Evolutionary conservation across 345 rosid species (phyloP).

Genomic region (Nephelium lappaceum): DNA sequence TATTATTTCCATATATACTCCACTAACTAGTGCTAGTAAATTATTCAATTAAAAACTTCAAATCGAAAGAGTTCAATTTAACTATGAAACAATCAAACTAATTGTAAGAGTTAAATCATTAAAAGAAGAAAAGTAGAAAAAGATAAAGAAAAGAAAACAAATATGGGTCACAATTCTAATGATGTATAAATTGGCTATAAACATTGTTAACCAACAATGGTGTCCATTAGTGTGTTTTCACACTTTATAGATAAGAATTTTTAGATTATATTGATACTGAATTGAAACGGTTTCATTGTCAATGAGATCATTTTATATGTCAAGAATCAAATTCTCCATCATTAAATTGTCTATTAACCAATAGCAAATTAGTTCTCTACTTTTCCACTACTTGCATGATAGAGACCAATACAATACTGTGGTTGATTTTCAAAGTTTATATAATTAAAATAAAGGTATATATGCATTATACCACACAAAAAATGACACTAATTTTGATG

Average conservation of each 20-base stretch:
- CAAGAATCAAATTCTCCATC: conserved; percentile 3
- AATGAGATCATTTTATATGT: not conserved
- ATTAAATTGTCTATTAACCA: not conserved
- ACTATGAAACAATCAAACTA: not conserved
- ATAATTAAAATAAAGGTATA: not conserved
- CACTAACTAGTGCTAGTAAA: not conserved
- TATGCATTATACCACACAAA: not conserved
- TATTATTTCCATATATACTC: not conserved
- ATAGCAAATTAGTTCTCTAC: not conserved
- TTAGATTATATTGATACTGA: not conserved
- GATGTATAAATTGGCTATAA: not conserved
- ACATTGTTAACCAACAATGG: not conserved
- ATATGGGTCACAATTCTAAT: not conserved
- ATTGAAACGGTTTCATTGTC: conserved; percentile 3
- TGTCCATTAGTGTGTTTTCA: not conserved
- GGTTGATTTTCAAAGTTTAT: not conserved
- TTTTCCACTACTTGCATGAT: not conserved
- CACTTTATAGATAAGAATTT: not conserved
- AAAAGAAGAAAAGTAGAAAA: no score
- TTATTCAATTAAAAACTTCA: no score
- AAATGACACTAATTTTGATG: not conserved
- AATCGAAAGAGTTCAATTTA: not conserved
- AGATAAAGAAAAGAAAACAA: not conserved
- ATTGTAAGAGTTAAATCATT: not conserved
- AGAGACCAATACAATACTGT: not conserved